Evolutionary conservation across 169 alveolate genomes (phyloP), one percentile per base, ranked within the genome.

Genomic region (Eimeria falciformis): DNA sequence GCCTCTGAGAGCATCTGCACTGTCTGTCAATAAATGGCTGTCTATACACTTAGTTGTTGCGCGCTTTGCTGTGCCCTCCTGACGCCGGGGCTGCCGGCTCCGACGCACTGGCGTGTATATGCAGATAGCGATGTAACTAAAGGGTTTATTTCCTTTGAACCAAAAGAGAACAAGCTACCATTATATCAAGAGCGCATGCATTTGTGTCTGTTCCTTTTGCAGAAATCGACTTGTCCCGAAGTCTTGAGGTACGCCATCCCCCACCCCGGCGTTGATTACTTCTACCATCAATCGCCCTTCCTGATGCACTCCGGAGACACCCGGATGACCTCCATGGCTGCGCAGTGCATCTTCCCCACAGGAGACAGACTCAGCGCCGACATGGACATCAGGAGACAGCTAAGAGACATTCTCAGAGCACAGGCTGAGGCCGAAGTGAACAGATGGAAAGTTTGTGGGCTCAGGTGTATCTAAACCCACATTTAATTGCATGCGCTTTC

Each of bases 241-340:
- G 50, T n/a, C 71, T 45, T 3, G 27, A 2, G 9, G 33, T 78
- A 17, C 87, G 55, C 66, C 9, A 29, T 47, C 9, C 87, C 87
- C 12, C 87, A 78, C 55, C 71, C 87, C 17, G 87, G 87, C n/a
- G 91, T 58, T n/a, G 82, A 62, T 55, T 84, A 84, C 66, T 3
- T 84, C 3, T 84, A 84, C 56, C 27, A 46, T 12, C 2, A 5
- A 23, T 14, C 81, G 66, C 91, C 82, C 40, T 84, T 7, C 33
- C 6, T 58, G 47, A 11, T 47, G 3, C 91, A 83, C 11, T 9
- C 79, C 2, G 91, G 91, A 29, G 17, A 21, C 58, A 14, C 27
- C 45, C 47, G 37, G 25, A n/a, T 83, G 4, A 23, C 46, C 0
- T 6, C 62, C 33, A 37, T 62, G 66, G 33, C 62, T 0, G 66